Evolutionary conservation across 2,329 filamentous ascomycete genomes (phyloP).

Genomic region (Akanthomyces muscarius): DNA sequence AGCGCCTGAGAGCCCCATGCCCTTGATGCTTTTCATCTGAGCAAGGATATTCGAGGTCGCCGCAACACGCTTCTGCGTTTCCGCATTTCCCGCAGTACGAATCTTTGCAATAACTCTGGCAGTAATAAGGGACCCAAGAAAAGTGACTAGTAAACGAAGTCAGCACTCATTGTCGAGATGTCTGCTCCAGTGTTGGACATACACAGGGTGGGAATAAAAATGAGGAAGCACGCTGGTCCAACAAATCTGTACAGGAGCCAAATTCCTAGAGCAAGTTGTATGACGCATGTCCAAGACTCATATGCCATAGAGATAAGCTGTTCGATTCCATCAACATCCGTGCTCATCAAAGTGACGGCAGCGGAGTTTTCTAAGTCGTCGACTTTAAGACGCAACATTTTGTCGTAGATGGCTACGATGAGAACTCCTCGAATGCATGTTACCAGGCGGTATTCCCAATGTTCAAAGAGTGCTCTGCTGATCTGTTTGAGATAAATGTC

Average conservation of each 20-base stretch:
- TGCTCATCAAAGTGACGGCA: not conserved
- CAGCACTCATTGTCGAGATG: no score
- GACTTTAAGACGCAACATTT: not conserved
- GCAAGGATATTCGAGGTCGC: slow-evolving; percentile 9
- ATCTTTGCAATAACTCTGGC: not conserved
- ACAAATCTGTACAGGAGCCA: not conserved
- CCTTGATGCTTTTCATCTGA: slow-evolving; percentile 4
- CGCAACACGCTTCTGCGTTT: not conserved
- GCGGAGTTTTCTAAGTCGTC: not conserved
- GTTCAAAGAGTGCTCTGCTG: not conserved
- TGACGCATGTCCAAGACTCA: not conserved
- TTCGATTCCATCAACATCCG: not conserved
- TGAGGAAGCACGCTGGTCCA: not conserved
- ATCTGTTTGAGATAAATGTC: no score
- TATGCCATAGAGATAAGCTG: not conserved
- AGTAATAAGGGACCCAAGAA: not conserved
- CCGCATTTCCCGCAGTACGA: not conserved
- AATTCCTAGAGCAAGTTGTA: not conserved
- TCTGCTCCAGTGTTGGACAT: no score
- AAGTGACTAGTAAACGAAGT: not conserved
- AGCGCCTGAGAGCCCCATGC: not conserved
- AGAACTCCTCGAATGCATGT: not conserved
- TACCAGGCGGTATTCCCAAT: not conserved
- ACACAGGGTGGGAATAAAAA: not conserved
- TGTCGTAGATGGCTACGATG: not conserved